Evolutionary conservation across 148 eudicot species (phyloP), one percentile per base, ranked within the genome.

Genomic region (Linanthus parryae): DNA sequence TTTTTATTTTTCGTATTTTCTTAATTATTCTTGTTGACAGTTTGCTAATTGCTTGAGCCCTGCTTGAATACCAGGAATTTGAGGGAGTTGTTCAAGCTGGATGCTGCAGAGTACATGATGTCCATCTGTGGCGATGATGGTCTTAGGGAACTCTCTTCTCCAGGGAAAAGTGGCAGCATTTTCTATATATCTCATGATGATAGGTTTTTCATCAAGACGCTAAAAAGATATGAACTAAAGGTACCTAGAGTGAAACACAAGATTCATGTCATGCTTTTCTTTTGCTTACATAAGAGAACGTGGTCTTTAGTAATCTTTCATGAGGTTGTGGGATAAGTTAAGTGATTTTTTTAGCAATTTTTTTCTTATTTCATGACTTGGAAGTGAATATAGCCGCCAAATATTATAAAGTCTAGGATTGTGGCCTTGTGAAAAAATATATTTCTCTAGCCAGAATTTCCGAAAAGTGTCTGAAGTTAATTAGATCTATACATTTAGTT

Each of bases 21-120:
- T 21, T 35, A 23, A 24, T 37, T 17, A 39, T 18, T 24, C 26
- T 15, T 35, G 45, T 44, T 54, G 18, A 17, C 9, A 20, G 10
- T 35, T 63, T 45, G 27, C 16, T 2, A 14, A 12, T 30, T 37
- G 20, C 20, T 37, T 45, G 27, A 36, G 12, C 16, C 29, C 28
- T 44, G 25, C 40, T 13, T 51, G 25, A 16, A 47, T n/a, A n/a
- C n/a, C 76, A 91, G 99, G 91, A 84, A 92, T 59, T 49, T 92
- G 81, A 79, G 96, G 73, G 99, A 84, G 74, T 44, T 92, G 91
- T 92, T 92, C 74, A 88, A 82, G 91, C 63, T 92, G 36, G 79
- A 84, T 72, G 88, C 99, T 67, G 91, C 99, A 39, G 99, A 94
- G 36, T 94, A 88, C 70, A 94, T 94, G 99, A 88, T 94, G 96